These are phyloP conservation scores for Metschnikowia peoriensis DNA, from an alignment of 805 yeast species.

Conservation along the genomic window DNA sequence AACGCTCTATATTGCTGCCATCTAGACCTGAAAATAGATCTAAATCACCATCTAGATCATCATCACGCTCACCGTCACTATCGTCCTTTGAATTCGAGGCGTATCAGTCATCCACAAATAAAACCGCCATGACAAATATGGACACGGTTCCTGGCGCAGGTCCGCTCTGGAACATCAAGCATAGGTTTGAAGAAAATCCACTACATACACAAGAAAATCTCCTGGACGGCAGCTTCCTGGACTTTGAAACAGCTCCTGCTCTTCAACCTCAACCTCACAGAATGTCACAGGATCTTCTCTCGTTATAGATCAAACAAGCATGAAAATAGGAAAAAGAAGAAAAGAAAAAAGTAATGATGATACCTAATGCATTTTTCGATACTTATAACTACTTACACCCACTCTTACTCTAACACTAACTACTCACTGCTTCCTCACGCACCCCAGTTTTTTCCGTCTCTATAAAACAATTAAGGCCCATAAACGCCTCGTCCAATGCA, in stretches of 20 bases:
- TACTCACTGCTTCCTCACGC: not conserved
- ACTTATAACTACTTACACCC: too few species aligned
- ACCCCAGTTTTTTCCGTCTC: constrained; percentile 38
- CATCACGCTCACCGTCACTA: not conserved
- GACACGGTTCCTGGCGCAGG: not conserved
- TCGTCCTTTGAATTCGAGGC: constrained; percentile 5
- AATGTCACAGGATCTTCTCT: not conserved
- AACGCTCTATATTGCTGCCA: too few species aligned
- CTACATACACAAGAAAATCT: not conserved
- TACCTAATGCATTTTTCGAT: too few species aligned
- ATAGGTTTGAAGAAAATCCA: not conserved
- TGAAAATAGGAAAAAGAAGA: too few species aligned
- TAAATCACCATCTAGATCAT: not conserved
- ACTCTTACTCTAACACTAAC: too few species aligned
- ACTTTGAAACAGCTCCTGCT: not conserved
- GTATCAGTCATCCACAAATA: constrained; percentile 7
- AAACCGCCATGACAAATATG: not conserved
- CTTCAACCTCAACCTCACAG: too few species aligned
- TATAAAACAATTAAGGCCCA: constrained; percentile 82
- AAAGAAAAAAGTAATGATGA: too few species aligned
- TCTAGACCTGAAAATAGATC: too few species aligned
- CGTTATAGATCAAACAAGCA: constrained; percentile 6
- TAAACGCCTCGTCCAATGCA: constrained; percentile 82
- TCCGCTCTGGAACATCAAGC: not conserved
- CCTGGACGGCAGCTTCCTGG: not conserved